Evolutionary conservation across 768 basidiomycete genomes (phyloP), one percentile per base, ranked within the genome.

Genomic region (Fistulinella prunicolor): DNA sequence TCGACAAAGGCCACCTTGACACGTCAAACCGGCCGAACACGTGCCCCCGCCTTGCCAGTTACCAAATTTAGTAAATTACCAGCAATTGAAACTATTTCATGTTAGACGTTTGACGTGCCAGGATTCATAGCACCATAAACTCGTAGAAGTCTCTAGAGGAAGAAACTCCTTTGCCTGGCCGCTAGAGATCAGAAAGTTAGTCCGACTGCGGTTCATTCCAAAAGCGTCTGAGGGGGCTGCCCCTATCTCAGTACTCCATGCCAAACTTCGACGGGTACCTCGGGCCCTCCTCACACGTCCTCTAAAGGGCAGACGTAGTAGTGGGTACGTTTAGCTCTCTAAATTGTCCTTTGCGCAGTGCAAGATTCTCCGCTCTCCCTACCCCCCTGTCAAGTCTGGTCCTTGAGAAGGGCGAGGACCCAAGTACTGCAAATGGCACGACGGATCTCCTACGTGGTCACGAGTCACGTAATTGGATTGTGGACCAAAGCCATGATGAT

Each of bases 271-370:
- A 28, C 6, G 26, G 26, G 26, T 16, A 16, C 42, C 56, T n/a
- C 42, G 36, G n/a, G 56, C 55, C 4, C 55, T 51, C 21, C 39
- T 56, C 17, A 57, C 50, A n/a, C 55, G 47, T 19, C 35, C 46
- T 19, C 47, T 7, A 13, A 57, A 46, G 28, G 34, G 21, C 21
- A 46, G 8, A 34, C 51, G 44, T 9, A 9, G 47, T 48, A 24
- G 16, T 12, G 12, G 12, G 7, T 28, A 28, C 12, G 7, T 12
- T 16, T n/a, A 6, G 7, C 12, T 9, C 19, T 26, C 14, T 20
- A 4, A n/a, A 14, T 35, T 34, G 46, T 17, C 44, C 28, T 10
- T 12, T 19, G 9, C 24, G 9, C 20, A 42, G 46, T 21, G 19
- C 36, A 10, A 22, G 32, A 34, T 45, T 51, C 41, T 3, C 56